Percentiles rank a stretch among this genome's conserved stretches.
Conservation (phyloP, 306 rosid genomes). For the Fragaria iinumae region DNA sequence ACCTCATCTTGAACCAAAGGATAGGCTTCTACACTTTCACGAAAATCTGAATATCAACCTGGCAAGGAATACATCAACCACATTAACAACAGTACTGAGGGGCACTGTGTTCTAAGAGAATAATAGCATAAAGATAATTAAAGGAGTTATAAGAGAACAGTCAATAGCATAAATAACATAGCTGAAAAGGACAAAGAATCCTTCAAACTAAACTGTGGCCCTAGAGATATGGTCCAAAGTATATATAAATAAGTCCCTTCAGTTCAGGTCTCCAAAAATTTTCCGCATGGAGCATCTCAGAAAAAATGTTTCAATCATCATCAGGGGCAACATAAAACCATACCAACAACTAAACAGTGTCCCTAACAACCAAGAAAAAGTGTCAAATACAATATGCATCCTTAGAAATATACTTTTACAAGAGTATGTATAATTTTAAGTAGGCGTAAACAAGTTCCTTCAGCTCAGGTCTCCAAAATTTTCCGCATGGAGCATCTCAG, state of each 20-base stretch:
- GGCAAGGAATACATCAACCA: not conserved
- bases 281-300: constrained; percentile 43
- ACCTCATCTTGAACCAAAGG: not conserved
- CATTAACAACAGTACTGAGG: not conserved
- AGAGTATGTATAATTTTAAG: not conserved
- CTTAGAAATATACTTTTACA: not conserved
- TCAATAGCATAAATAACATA: not conserved
- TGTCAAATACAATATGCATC: too few species aligned
- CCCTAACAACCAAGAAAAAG: not conserved
- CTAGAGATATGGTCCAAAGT: not conserved
- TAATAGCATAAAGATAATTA: not conserved
- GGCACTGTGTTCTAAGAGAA: not conserved
- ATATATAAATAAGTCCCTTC: constrained; percentile 48
- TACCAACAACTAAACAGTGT: not conserved
- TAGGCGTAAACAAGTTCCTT: not conserved
- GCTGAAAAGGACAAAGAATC: too few species aligned
- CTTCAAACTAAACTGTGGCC: not conserved
- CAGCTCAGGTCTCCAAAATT: constrained; percentile 48
- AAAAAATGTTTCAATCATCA: constrained; percentile 9
- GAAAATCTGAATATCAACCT: constrained; percentile 14
- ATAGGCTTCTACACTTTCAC: not conserved
- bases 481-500: constrained; percentile 43
- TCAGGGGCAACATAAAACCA: not conserved
- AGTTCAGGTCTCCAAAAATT: constrained; percentile 84
- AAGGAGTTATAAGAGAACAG: not conserved